These are phyloP conservation scores for Saccharomycopsis sp. DNA, from an alignment of 805 yeast genomes.

Conservation along the genomic window DNA sequence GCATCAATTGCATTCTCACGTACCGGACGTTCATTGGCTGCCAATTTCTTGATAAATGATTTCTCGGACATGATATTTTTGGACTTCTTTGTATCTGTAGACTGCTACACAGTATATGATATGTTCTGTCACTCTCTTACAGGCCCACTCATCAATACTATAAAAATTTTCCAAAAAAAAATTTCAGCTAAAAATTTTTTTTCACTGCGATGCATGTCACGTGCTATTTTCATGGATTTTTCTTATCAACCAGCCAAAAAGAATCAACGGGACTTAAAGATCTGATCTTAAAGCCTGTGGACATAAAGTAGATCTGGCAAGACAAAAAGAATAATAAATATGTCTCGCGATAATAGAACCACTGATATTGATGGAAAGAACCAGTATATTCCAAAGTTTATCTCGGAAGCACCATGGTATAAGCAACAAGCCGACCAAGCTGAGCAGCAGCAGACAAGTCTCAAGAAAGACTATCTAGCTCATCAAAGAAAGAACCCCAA, in stretches of 20 bases:
- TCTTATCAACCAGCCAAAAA: no score
- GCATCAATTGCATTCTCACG: constrained; percentile 70
- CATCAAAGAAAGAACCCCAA: constrained; percentile 40
- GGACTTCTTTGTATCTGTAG: no score
- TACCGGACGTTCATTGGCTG: constrained; percentile 72
- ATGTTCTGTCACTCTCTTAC: no score
- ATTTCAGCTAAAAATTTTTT: neutral
- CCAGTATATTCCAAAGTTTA: constrained; percentile 33
- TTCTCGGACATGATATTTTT: constrained; percentile 11
- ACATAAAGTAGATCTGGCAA: neutral
- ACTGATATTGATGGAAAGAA: constrained; percentile 18
- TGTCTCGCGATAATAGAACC: neutral
- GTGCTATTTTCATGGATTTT: no score
- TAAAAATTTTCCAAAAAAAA: neutral
- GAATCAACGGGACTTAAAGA: no score
- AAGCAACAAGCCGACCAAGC: constrained; percentile 15
- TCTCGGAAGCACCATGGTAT: constrained; percentile 34
- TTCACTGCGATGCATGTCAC: neutral
- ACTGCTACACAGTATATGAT: no score
- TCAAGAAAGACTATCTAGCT: constrained; percentile 32
- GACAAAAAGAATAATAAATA: neutral
- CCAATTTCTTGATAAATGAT: constrained; percentile 72
- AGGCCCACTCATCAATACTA: no score
- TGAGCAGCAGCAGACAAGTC: constrained; percentile 24
- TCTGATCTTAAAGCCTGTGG: no score